Base-by-base conservation (phyloP, 164 flowering plant genomes). In the Annona cherimola region DNA sequence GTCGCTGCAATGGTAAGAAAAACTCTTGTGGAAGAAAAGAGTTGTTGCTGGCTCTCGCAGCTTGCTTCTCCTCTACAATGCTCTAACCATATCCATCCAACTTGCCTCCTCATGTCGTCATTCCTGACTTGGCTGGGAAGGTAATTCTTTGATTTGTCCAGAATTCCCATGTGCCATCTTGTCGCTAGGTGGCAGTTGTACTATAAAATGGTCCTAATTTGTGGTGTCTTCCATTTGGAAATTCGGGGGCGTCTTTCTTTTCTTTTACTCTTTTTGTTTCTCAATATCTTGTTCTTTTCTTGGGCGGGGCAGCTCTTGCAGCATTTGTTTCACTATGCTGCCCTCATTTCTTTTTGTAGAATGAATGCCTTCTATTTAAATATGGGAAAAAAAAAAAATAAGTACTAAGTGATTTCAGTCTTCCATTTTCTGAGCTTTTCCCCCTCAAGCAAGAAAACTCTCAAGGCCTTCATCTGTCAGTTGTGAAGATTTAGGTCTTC, bases 111-210 rank as follows among this genome's bases (percentile, higher is more conserved):
- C 16, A 14, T 40, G 35, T 55, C 3, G 20, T 42, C 43, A 14
- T 57, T 66, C 70, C 42, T 14, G 19, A 12, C 64, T 55, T 55
- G 14, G 16, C 63, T 54, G 55, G 69, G 75, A 16, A 50, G 57
- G 57, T 57, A 42, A 73, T 66, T 73, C 69, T 73, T 73, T 73
- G 75, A 73, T 73, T 73, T 73, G 57, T 73, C 75, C 62, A 54
- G 45, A 55, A 66, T 65, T 73, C 46, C 45, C 20, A 54, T 73
- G 69, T 26, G 57, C 11, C 57, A 50, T 50, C 57, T 50, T 66
- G 62, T 45, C 67, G 57, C 5, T 71, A 59, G 73, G 59, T 62
- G 73, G 73, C 73, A 11, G 57, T 66, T 73, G 69, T 67, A 66
- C 50, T 19, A 73, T 59, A 73, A 6, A 42, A 40, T 50, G 57